Evolutionary conservation across 495 filamentous ascomycete genomes (phyloP), one percentile per base, ranked within the genome.

Genomic region (Rostrohypoxylon terebratum): DNA sequence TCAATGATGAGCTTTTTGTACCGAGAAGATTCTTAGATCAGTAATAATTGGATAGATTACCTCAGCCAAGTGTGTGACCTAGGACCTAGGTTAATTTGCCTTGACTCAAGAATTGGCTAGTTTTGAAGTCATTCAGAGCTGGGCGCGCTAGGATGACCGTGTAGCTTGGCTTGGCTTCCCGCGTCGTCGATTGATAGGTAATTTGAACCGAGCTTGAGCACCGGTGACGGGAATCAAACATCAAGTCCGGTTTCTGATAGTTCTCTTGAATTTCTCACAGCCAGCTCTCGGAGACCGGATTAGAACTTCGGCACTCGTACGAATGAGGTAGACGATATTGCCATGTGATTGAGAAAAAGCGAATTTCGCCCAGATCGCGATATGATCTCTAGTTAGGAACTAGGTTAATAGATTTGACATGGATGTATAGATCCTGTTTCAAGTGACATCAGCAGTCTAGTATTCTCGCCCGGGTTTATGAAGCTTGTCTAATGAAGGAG

Each of bases 331-430:
- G 36, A 45, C 48, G 44, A 45, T 42, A 23, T 25, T 13, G 3
- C n/a, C 63, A 33, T 59, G 63, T 67, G 34, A 57, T 66, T 54
- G 45, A 54, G 8, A 4, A 20, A 51, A 51, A n/a, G 54, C 65
- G 65, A 68, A 45, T 61, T 60, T 68, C 65, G 65, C 55, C 36
- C 57, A 48, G 53, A 59, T 68, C 65, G 55, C 65, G 65, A 68
- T 34, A 34, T 45, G 9, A 20, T 60, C 33, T 25, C 25, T 55
- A 33, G n/a, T n/a, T n/a, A n/a, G n/a, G n/a, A n/a, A n/a, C n/a
- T n/a, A n/a, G n/a, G n/a, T n/a, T n/a, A n/a, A n/a, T 21, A 33
- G 25, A 65, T 31, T 38, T 36, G 21, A 18, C 14, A 47, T 16
- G 36, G 36, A 14, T 44, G 34, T 31, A 33, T 23, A 40, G 58